Conservation (phyloP, 192 early-diverging fungal genomes). For the Linnemannia schmuckeri region DNA sequence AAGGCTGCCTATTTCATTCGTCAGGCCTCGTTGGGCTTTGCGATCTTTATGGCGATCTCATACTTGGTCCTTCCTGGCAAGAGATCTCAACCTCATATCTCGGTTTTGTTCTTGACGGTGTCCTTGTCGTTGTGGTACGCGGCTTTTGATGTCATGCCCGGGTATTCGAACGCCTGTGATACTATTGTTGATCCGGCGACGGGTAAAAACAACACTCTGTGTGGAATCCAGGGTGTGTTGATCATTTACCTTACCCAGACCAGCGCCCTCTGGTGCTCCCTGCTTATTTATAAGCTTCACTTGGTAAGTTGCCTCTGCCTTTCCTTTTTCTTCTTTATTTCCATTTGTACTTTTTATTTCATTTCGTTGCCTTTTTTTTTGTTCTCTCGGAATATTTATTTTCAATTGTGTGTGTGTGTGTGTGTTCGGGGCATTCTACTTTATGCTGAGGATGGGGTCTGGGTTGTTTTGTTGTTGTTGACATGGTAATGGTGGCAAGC, state of each 20-base stretch:
- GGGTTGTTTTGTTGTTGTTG: background rate
- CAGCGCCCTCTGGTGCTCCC: constrained; percentile 41
- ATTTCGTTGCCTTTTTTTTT: background rate
- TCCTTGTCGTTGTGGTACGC: constrained; percentile 47
- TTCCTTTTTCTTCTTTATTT: background rate
- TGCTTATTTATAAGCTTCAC: constrained; percentile 49
- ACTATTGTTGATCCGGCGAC: constrained; percentile 42
- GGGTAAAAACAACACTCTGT: constrained; percentile 31
- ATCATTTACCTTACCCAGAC: constrained; percentile 53
- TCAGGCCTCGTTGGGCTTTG: constrained; percentile 25
- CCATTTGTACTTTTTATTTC: background rate
- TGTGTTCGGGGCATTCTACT: constrained; percentile 1
- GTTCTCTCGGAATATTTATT: background rate
- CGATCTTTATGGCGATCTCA: constrained; percentile 41
- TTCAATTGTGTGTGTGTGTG: background rate
- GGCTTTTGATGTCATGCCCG: constrained; percentile 48
- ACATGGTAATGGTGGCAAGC: background rate
- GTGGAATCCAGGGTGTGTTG: constrained; percentile 44
- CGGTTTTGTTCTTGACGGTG: constrained; percentile 47
- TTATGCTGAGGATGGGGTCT: background rate
- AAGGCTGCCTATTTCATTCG: constrained; percentile 33
- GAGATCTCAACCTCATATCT: constrained; percentile 50
- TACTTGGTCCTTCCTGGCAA: constrained; percentile 48
- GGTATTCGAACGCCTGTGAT: constrained; percentile 34
- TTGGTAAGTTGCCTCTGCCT: constrained; percentile 26